Conservation (phyloP, 805 yeast species). For the Sugiyamaella marilandica region DNA sequence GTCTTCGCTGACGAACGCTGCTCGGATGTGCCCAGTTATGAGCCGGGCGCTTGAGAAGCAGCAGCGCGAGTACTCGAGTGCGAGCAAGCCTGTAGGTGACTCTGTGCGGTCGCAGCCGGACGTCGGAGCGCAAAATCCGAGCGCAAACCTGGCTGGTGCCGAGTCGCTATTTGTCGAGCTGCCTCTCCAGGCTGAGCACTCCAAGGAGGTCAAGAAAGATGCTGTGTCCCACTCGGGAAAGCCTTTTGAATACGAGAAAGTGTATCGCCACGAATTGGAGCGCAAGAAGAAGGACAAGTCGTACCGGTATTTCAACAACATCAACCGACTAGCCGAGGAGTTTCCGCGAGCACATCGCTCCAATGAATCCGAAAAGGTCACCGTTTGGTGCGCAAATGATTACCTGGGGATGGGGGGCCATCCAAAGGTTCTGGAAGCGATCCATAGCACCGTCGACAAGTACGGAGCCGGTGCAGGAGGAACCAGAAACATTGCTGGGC, state of each 20-base stretch:
- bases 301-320: conserved; percentile 93
- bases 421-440: conserved; percentile 62
- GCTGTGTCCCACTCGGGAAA: neutral
- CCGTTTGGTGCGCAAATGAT: conserved; percentile 99
- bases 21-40: conserved; percentile 85
- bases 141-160: conserved; percentile 30
- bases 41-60: conserved; percentile 60
- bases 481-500: conserved; percentile 98
- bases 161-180: conserved; percentile 34
- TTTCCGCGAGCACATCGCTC: conserved; percentile 91
- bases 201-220: neutral
- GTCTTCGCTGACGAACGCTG: conserved; percentile 47
- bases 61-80: conserved; percentile 30
- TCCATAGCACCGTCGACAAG: conserved; percentile 74
- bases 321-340: conserved; percentile 89
- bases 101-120: conserved; percentile 1
- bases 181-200: conserved; percentile 24
- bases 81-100: conserved; percentile 34
- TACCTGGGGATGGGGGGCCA: conserved; percentile 93
- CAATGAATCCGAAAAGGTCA: conserved; percentile 65
- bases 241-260: conserved; percentile 64
- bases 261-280: conserved; percentile 59
- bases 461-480: conserved; percentile 99
- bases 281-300: conserved; percentile 84
- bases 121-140: conserved; percentile 3